A percentile compares a stretch with the other conserved stretches of the same genome.
These are phyloP conservation scores for Fomitopsis serialis DNA, from an alignment of 768 basidiomycete species.

Conservation along the genomic window DNA sequence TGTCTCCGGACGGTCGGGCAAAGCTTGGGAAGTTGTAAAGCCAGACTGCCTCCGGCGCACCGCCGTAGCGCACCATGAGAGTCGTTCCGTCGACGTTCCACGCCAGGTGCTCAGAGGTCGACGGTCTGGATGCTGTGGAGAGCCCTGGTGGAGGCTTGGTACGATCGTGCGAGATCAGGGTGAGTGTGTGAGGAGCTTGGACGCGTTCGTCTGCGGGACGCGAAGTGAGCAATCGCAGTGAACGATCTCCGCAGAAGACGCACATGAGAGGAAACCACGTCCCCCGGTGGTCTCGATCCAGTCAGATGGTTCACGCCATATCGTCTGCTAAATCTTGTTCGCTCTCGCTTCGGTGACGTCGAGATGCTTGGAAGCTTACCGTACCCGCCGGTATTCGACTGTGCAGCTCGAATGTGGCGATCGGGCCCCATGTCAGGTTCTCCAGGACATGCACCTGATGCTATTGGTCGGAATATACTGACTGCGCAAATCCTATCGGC, in stretches of 20 bases:
- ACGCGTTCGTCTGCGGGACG: slow-evolving; percentile 54
- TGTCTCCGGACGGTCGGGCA: neutral
- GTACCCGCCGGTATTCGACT: slow-evolving; percentile 49
- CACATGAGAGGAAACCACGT: slow-evolving; percentile 85
- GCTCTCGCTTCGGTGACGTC: neutral
- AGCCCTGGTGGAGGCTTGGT: slow-evolving; percentile 59
- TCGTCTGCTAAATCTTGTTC: slow-evolving; percentile 37
- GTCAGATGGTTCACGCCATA: slow-evolving; percentile 82
- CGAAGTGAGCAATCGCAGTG: neutral
- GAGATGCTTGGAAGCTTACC: slow-evolving; percentile 41
- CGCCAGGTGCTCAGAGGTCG: slow-evolving; percentile 58
- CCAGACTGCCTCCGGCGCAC: slow-evolving; percentile 12
- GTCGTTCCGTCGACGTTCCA: slow-evolving; percentile 78
- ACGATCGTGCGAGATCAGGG: slow-evolving; percentile 44
- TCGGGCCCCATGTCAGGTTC: slow-evolving; percentile 67
- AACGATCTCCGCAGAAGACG: slow-evolving; percentile 12
- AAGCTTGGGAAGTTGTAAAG: slow-evolving; percentile 11
- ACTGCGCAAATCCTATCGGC: slow-evolving; percentile 6
- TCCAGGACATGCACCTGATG: slow-evolving; percentile 71
- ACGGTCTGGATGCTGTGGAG: neutral
- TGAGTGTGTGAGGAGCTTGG: slow-evolving; percentile 49
- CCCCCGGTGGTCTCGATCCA: slow-evolving; percentile 85
- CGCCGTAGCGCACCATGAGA: slow-evolving; percentile 67
- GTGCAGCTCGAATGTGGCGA: slow-evolving; percentile 57
- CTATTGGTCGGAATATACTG: neutral